phyloP scores from a whole-genome alignment of 768 basidiomycete species.

The Wakefieldia striispora region DNA sequence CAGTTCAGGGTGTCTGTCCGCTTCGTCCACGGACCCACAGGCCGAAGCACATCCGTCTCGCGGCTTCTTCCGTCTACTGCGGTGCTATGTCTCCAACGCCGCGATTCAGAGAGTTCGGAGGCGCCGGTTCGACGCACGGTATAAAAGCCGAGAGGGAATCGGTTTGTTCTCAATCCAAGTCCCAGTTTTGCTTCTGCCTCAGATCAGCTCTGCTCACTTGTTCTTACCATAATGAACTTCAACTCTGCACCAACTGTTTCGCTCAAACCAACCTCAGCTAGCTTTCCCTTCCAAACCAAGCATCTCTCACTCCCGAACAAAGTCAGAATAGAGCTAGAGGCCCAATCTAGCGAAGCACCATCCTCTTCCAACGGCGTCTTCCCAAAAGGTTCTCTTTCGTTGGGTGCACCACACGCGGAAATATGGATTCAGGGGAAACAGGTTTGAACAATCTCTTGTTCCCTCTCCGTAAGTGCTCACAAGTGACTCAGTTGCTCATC shows the following conservation, averaged over 20 bases:
- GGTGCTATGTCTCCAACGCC: slow-evolving; percentile 4
- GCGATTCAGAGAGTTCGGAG: slow-evolving; percentile 4
- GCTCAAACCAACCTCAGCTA: slow-evolving; percentile 33
- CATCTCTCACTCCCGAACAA: slow-evolving; percentile 32
- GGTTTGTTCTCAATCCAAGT: background rate
- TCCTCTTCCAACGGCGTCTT: slow-evolving; percentile 43
- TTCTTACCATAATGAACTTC: slow-evolving; percentile 19
- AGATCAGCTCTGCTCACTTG: background rate
- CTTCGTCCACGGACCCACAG: slow-evolving; percentile 15
- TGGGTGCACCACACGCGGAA: slow-evolving; percentile 45
- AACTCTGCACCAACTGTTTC: slow-evolving; percentile 31
- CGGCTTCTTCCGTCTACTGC: slow-evolving; percentile 13
- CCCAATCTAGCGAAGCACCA: slow-evolving; percentile 27
- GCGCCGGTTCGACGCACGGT: slow-evolving; percentile 4
- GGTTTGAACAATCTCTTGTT: slow-evolving; percentile 26
- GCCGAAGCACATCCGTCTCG: slow-evolving; percentile 13
- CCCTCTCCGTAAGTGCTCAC: slow-evolving; percentile 8
- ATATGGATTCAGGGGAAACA: slow-evolving; percentile 45
- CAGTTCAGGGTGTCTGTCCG: slow-evolving; percentile 18
- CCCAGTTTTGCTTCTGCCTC: background rate
- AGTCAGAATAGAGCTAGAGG: slow-evolving; percentile 33
- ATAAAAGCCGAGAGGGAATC: slow-evolving; percentile 18
- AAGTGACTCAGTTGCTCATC: slow-evolving; percentile 39
- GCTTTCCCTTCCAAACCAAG: slow-evolving; percentile 40
- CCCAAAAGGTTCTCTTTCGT: slow-evolving; percentile 35